A percentile compares a stretch with the other conserved stretches of the same genome.
These are phyloP conservation scores for Graphiopsis chlorocephala DNA, from an alignment of 2,329 filamentous ascomycete genomes.

Conservation along the genomic window DNA sequence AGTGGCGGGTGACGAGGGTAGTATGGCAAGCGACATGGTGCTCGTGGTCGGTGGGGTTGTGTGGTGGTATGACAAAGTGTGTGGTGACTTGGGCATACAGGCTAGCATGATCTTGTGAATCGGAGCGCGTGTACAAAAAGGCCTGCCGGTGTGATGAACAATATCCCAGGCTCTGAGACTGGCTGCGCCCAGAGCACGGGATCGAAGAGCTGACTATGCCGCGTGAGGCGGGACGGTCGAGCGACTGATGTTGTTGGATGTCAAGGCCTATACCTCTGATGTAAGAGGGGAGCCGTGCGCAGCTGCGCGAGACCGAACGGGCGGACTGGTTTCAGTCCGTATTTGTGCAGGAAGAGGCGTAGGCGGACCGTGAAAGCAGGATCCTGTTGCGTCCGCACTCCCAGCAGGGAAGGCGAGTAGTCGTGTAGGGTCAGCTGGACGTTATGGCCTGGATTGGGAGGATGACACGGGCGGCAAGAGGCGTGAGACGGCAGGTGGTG, in stretches of 20 bases:
- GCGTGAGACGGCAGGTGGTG: conserved; percentile 3
- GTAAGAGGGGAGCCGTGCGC: conserved; percentile 11
- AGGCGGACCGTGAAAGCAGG: not conserved
- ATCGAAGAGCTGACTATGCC: not conserved
- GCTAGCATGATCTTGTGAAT: conserved; percentile 31
- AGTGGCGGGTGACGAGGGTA: conserved; percentile 32
- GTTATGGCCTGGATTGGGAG: not conserved
- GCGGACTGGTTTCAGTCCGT: conserved; percentile 8
- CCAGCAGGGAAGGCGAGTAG: not conserved
- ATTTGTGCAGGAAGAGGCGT: conserved; percentile 9
- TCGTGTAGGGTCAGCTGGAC: conserved; percentile 7
- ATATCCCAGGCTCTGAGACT: not conserved
- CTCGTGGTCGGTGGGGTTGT: conserved; percentile 37
- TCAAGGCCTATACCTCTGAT: conserved; percentile 1
- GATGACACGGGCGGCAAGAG: conserved; percentile 11
- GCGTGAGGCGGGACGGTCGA: conserved; percentile 5
- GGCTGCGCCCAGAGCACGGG: not conserved
- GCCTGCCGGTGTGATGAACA: conserved; percentile 8
- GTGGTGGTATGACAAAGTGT: conserved; percentile 16
- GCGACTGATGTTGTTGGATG: conserved; percentile 9
- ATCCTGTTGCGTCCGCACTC: not conserved
- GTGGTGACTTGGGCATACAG: conserved; percentile 28
- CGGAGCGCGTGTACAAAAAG: conserved; percentile 3
- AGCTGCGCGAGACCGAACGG: not conserved
- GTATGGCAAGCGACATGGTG: conserved; percentile 46